Evolutionary conservation across 2,329 filamentous ascomycete species (phyloP).

Genomic region (Pseudopyricularia javanii): DNA sequence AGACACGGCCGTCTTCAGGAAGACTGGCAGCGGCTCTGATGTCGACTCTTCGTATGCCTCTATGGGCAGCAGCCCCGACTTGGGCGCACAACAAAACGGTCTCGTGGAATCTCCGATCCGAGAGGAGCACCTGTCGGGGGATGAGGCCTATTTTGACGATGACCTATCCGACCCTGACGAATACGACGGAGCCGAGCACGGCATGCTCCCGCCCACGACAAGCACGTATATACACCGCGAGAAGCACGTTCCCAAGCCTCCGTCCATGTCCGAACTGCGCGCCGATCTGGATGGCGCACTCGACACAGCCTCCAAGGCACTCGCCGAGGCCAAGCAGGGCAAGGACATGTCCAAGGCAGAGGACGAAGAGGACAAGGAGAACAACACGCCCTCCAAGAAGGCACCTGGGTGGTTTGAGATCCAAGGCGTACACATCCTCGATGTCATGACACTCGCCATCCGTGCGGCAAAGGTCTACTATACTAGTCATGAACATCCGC

Average conservation of each 20-base stretch:
- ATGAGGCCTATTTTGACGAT: conserved; percentile 7
- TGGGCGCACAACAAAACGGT: conserved; percentile 8
- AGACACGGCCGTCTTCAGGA: conserved; percentile 25
- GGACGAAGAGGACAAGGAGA: conserved; percentile 10
- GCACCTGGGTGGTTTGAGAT: conserved; percentile 67
- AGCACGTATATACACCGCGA: conserved; percentile 88
- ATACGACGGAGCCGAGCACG: conserved; percentile 52
- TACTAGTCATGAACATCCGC: conserved; percentile 78
- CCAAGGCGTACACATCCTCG: conserved; percentile 83
- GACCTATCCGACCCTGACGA: conserved; percentile 36
- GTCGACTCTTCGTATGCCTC: conserved; percentile 48
- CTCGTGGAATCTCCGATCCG: conserved; percentile 34
- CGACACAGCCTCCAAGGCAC: conserved; percentile 52
- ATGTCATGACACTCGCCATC: conserved; percentile 90
- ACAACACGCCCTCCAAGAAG: conserved; percentile 11
- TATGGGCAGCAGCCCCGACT: conserved; percentile 46
- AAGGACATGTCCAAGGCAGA: conserved; percentile 14
- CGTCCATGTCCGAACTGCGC: conserved; percentile 70
- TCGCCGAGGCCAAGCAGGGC: conserved; percentile 43
- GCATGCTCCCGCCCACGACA: conserved; percentile 90
- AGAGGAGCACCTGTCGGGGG: conserved; percentile 18
- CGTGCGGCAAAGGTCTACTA: conserved; percentile 94
- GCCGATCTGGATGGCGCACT: conserved; percentile 53
- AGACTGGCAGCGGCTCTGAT: conserved; percentile 26
- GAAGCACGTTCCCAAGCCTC: conserved; percentile 70